These are phyloP conservation scores for Papilionanthe hybrid DNA, from an alignment of 116 monocot species.

Conservation along the genomic window DNA sequence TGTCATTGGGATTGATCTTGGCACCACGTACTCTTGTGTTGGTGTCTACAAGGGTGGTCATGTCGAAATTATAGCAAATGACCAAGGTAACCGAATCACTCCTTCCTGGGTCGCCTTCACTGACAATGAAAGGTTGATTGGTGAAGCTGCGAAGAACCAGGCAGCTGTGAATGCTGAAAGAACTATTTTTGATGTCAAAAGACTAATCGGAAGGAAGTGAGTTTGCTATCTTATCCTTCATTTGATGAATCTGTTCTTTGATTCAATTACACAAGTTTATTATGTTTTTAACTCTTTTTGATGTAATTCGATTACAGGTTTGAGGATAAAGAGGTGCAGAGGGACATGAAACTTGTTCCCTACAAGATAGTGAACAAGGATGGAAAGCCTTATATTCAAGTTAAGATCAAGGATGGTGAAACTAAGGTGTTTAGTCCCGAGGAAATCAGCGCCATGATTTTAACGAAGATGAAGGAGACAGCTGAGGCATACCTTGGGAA, in stretches of 20 bases:
- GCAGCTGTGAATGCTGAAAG: conserved; percentile 45
- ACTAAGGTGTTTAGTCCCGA: conserved; percentile 47
- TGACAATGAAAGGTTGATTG: conserved; percentile 42
- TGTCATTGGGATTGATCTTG: conserved; percentile 49
- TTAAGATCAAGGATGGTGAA: conserved; percentile 44
- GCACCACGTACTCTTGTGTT: conserved; percentile 59
- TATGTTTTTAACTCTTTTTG: not conserved
- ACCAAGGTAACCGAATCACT: conserved; percentile 54
- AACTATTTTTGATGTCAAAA: conserved; percentile 48
- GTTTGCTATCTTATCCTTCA: not conserved
- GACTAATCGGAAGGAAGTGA: conserved; percentile 54
- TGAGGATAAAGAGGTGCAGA: conserved; percentile 38
- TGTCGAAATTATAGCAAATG: conserved; percentile 49
- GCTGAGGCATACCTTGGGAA: conserved; percentile 48
- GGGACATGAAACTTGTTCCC: conserved; percentile 37
- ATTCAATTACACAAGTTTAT: not conserved
- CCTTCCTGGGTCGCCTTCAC: conserved; percentile 60
- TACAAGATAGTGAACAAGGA: conserved; percentile 50
- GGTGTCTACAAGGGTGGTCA: conserved; percentile 54
- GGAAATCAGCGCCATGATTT: conserved; percentile 47
- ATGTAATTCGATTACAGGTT: conserved; percentile 19
- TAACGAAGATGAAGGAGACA: conserved; percentile 55
- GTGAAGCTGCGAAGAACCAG: conserved; percentile 53
- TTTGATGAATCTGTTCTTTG: not conserved
- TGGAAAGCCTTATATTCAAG: conserved; percentile 47